phyloP scores from a whole-genome alignment of 495 filamentous ascomycete species.

The Aspergillus nanangensis region DNA sequence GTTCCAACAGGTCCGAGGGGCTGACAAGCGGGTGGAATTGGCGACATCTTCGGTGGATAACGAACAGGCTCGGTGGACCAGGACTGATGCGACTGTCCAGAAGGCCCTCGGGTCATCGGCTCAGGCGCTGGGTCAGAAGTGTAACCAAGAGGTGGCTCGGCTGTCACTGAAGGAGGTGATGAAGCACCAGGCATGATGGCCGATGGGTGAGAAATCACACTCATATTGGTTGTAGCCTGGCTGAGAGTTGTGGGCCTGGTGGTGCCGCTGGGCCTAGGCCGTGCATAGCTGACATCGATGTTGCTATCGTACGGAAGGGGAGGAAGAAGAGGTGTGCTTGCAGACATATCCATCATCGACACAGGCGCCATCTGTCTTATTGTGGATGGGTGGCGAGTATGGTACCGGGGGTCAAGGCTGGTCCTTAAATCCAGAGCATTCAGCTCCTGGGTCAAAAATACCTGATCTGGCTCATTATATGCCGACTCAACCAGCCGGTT shows the following conservation, averaged over 20 bases:
- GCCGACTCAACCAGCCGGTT: slow-evolving; percentile 27
- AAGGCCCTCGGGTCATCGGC: slow-evolving; percentile 29
- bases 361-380: slow-evolving; percentile 12
- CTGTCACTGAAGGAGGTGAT: slow-evolving; percentile 15
- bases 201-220: slow-evolving; percentile 28
- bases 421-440: slow-evolving; percentile 20
- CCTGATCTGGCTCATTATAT: slow-evolving; percentile 33
- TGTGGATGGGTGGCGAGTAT: slow-evolving; percentile 24
- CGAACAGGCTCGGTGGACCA: slow-evolving; percentile 37
- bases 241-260: slow-evolving; percentile 1
- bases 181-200: slow-evolving; percentile 36
- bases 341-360: slow-evolving; percentile 25
- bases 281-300: slow-evolving; percentile 18
- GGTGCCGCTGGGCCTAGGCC: slow-evolving; percentile 5
- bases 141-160: slow-evolving; percentile 14
- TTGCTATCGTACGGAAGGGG: slow-evolving; percentile 29
- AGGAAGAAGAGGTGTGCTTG: slow-evolving; percentile 24
- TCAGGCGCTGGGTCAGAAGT: slow-evolving; percentile 26
- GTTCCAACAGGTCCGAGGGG: not conserved
- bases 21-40: slow-evolving; percentile 9
- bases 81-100: slow-evolving; percentile 32
- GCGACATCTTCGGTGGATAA: slow-evolving; percentile 25
- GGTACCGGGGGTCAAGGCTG: slow-evolving; percentile 17
- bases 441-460: slow-evolving; percentile 12
- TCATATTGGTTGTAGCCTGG: slow-evolving; percentile 5